Conservation (phyloP, 192 early-diverging fungal genomes). For the Glomus cerebriforme region DNA sequence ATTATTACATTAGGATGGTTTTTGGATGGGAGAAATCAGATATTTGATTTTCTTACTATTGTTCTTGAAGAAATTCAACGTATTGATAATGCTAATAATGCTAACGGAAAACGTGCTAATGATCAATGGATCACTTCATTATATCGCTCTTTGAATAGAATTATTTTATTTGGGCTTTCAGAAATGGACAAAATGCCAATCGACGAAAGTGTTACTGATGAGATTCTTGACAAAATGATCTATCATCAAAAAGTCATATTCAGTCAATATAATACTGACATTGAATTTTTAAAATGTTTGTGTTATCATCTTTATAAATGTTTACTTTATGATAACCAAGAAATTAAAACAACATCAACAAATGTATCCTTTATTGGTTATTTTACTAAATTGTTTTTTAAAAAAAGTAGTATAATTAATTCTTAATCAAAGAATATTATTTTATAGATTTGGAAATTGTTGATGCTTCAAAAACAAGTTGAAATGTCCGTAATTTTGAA, state of each 20-base stretch:
- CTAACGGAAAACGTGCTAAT: constrained; percentile 19
- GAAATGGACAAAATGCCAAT: constrained; percentile 49
- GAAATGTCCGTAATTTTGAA: constrained; percentile 50
- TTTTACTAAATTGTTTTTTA: too few relatives aligned
- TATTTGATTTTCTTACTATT: constrained; percentile 53
- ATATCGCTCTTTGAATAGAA: constrained; percentile 53
- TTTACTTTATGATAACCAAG: constrained; percentile 44
- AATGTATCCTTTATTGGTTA: constrained; percentile 34
- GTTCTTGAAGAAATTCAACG: constrained; percentile 50
- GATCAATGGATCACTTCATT: constrained; percentile 41
- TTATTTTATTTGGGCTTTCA: constrained; percentile 55
- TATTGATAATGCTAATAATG: background rate
- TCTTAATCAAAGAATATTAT: background rate
- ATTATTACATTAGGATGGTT: constrained; percentile 43
- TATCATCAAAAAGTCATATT: constrained; percentile 67
- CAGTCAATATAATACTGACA: constrained; percentile 52
- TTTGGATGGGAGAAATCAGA: constrained; percentile 45
- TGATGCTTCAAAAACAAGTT: constrained; percentile 59
- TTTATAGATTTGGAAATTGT: constrained; percentile 60
- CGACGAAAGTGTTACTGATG: constrained; percentile 37
- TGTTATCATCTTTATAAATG: constrained; percentile 63
- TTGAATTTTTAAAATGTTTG: constrained; percentile 65
- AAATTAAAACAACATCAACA: constrained; percentile 48
- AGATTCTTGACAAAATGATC: constrained; percentile 54
- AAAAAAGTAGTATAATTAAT: background rate